Evolutionary conservation across 2,329 filamentous ascomycete genomes (phyloP).

Genomic region (Aspergillus ustus): DNA sequence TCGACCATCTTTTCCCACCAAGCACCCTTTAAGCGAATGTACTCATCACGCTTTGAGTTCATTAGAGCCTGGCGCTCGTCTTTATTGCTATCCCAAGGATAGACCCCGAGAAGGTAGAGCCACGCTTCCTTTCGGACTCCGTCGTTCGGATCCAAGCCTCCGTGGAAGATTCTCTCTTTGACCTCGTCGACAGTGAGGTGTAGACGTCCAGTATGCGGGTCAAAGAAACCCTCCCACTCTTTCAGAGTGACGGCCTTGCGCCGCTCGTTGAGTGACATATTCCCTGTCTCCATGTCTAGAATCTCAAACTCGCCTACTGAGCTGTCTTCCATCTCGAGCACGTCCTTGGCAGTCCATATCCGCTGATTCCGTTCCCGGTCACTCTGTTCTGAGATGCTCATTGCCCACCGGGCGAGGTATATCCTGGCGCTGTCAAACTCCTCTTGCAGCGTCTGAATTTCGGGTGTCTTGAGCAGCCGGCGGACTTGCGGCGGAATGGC

Average conservation of each 20-base stretch:
- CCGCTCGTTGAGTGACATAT: constrained; percentile 74
- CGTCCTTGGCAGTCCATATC: constrained; percentile 91
- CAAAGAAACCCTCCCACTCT: constrained; percentile 93
- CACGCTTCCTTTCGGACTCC: constrained; percentile 95
- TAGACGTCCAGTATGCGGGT: constrained; percentile 72
- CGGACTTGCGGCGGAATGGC: constrained; percentile 87
- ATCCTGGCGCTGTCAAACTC: constrained; percentile 96
- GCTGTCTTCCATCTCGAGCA: constrained; percentile 91
- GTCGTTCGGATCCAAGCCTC: constrained; percentile 84
- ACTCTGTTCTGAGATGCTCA: constrained; percentile 97
- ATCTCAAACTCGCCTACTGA: constrained; percentile 96
- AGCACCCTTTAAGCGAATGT: constrained; percentile 86
- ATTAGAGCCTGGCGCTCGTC: constrained; percentile 83
- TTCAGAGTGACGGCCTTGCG: constrained; percentile 76
- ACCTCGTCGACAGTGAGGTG: constrained; percentile 86
- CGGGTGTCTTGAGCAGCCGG: constrained; percentile 83
- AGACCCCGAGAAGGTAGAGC: constrained; percentile 89
- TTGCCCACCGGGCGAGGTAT: constrained; percentile 95
- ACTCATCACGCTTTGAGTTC: constrained; percentile 87
- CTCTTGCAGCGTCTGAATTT: constrained; percentile 92
- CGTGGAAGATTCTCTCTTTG: constrained; percentile 96
- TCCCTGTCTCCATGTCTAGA: constrained; percentile 75
- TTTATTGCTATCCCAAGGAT: constrained; percentile 87
- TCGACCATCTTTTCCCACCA: constrained; percentile 97
- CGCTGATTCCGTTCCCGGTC: constrained; percentile 83